Evolutionary conservation across 139 green algal genomes (phyloP), one percentile per base, ranked within the genome.

Genomic region (Closterium sp.): DNA sequence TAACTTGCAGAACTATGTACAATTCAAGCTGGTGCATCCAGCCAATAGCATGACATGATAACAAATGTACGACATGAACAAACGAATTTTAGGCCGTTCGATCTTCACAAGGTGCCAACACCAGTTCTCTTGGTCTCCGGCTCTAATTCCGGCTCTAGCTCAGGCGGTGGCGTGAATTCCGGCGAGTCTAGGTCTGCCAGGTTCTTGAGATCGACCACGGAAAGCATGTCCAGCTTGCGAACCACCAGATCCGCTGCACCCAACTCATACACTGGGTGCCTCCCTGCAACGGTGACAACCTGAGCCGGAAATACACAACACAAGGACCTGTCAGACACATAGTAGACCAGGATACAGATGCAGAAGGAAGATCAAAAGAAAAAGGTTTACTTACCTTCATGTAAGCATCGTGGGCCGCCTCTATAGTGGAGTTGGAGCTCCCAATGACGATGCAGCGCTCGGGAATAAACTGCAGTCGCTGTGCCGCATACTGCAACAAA

Each of bases 181-280:
- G 88, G 91, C 42, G 91, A 92, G 93, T 99, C 98, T 0, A 96
- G 88, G 30, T 96, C 92, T 91, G 99, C 98, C 28, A 99, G 95
- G 88, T 97, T 96, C 95, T 99, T 99, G 73, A 99, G 95, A 94
- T 99, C 98, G n/a, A 98, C 92, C 88, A 99, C 96, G 7, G 95
- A 96, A 17, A 99, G 91, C 90, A 97, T 95, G 1, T 95, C 95
- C 21, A 99, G 95, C 31, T 96, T 92, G 2, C 96, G 95, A 85
- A 99, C 97, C 19, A 99, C 98, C 34, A 98, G 93, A 93, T 99
- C 98, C 9, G 98, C 98, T 7, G 96, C 95, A 1, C 84, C 94
- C 88, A 98, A 97, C 95, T 99, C 97, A 93, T 98, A 99, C 30
- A 97, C 94, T 0, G 98, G 97, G 31, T 96, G 95, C 84, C 94